Base-by-base conservation (phyloP, 768 basidiomycete genomes). In the Leccinum barrowsii region DNA sequence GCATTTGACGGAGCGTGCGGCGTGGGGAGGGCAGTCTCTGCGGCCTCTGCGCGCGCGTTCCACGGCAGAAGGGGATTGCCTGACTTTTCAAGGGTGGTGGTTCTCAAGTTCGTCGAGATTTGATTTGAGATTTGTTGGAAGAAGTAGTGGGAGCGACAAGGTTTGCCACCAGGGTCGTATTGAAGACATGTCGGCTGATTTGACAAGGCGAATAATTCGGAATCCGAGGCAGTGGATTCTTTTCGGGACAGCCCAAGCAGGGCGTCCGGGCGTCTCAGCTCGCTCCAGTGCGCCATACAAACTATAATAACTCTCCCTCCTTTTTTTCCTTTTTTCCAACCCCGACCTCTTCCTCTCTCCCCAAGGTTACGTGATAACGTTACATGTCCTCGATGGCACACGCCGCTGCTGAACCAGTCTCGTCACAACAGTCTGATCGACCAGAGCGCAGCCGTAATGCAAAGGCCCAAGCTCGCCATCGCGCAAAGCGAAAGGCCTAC, bases 401-500 rank as follows among this genome's bases (percentile, higher is more conserved):
- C 70, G 78, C 82, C 78, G 75, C 82, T 76, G 77, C 59, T 65
- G 73, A 75, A 66, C 64, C 63, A 49, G 70, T 73, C 63, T 73
- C 70, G 70, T 70, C 74, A 75, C 71, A 74, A 37, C 66, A 72
- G 54, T 54, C 78, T 67, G 85, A 88, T 75, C 83, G 83, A 71
- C 88, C 88, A 78, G 88, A 89, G 75, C 85, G 88, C 65, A 89
- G 87, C 81, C 87, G 89, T 78, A 91, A 91, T 77, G 89, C 88
- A 55, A 87, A 86, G 74, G 92, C 92, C 10, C 92, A 94, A 77
- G 92, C 92, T 35, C 79, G 92, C 66, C 92, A 94, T 79, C 85
- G 92, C 60, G 92, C 91, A 71, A 94, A 94, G 74, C 82, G 92
- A 75, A 94, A 94, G 77, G 92, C 92, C 11, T 94, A 94, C 78